Evolutionary conservation across 75 land plant species (phyloP).

Genomic region (Larix kaempferi): DNA sequence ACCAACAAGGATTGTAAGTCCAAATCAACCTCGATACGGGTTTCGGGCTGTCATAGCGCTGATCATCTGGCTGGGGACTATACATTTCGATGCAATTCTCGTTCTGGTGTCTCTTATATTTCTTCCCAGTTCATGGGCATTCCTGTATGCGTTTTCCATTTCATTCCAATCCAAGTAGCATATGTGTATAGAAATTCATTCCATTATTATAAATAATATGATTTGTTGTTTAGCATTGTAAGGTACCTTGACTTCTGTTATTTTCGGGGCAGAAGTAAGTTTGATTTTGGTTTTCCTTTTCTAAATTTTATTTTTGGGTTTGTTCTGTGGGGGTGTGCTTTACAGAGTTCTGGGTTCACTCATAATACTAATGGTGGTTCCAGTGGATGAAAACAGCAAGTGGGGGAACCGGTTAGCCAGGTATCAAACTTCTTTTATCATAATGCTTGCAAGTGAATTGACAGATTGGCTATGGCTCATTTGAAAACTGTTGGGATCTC

Average conservation of each 20-base stretch:
- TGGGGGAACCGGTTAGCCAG: constrained; percentile 30
- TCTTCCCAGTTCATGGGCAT: constrained; percentile 25
- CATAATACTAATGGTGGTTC: constrained; percentile 34
- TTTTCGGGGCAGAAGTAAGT: not conserved
- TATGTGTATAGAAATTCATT: not conserved
- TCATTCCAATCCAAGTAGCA: not conserved
- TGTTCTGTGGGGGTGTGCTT: constrained; percentile 8
- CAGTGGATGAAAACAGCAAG: constrained; percentile 30
- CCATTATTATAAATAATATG: not conserved
- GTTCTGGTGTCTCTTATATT: constrained; percentile 31
- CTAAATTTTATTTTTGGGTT: not conserved
- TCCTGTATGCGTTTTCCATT: constrained; percentile 19
- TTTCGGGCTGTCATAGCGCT: constrained; percentile 23
- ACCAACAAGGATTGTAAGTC: not conserved
- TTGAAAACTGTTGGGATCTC: not conserved
- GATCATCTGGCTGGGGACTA: constrained; percentile 47
- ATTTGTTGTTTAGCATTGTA: not conserved
- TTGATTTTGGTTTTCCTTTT: not conserved
- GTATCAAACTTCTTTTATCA: constrained; percentile 1
- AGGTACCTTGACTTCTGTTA: not conserved
- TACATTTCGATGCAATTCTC: constrained; percentile 34
- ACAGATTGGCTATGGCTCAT: not conserved
- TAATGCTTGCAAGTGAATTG: not conserved
- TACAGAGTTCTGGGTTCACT: constrained; percentile 48
- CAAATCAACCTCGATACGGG: not conserved